Percentiles rank a stretch among this genome's conserved stretches.
These are phyloP conservation scores for Arthroderma sp. DNA, from an alignment of 2,329 filamentous ascomycete species.

Conservation along the genomic window DNA sequence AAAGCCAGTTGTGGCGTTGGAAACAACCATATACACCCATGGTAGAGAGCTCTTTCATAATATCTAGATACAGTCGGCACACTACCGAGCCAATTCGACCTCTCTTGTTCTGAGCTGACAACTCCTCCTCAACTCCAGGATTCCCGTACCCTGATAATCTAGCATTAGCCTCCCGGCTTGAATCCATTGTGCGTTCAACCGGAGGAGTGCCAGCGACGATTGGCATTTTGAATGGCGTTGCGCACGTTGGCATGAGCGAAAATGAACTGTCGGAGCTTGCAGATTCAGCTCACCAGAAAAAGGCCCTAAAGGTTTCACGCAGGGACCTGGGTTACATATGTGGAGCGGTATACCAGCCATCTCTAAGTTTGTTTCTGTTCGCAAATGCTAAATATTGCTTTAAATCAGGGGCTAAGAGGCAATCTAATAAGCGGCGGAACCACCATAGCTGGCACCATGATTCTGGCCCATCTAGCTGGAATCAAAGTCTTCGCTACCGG, in stretches of 20 bases:
- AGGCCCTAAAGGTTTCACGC: constrained; percentile 69
- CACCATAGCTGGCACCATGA: constrained; percentile 85
- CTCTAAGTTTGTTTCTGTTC: background rate
- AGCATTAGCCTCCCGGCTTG: constrained; percentile 64
- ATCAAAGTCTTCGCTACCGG: constrained; percentile 92
- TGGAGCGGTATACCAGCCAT: constrained; percentile 46
- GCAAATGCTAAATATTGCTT: constrained; percentile 4
- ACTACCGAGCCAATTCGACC: no score
- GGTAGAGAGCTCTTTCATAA: constrained; percentile 34
- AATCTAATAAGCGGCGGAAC: constrained; percentile 72
- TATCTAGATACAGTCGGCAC: background rate
- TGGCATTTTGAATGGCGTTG: constrained; percentile 71
- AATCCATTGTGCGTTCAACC: constrained; percentile 65
- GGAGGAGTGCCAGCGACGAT: constrained; percentile 85
- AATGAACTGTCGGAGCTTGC: constrained; percentile 61
- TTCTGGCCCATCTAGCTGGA: constrained; percentile 72
- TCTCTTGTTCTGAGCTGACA: no score
- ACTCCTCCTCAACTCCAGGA: constrained; percentile 28
- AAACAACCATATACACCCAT: constrained; percentile 96
- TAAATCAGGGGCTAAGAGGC: constrained; percentile 46
- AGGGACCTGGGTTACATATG: constrained; percentile 73
- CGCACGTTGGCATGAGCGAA: constrained; percentile 61
- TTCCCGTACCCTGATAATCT: constrained; percentile 61
- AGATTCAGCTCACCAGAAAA: constrained; percentile 49
- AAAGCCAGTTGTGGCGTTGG: constrained; percentile 78